A percentile compares a stretch with the other conserved stretches of the same genome.
phyloP scores from a whole-genome alignment of 768 basidiomycete genomes.

The Calvatia gigantea region DNA sequence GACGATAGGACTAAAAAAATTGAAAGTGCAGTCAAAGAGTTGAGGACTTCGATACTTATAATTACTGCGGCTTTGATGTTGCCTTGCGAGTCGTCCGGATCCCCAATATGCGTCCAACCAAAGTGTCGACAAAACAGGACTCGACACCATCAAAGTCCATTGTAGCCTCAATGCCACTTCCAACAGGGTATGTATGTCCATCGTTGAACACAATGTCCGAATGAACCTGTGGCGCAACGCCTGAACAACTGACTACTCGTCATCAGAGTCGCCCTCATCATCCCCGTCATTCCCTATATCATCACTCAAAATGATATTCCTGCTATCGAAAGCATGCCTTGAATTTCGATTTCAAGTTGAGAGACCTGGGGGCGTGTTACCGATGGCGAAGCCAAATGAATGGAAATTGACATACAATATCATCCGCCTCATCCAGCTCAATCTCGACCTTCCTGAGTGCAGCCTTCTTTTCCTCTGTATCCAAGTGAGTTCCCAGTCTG shows the following conservation, averaged over 20 bases:
- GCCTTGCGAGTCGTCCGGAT: too few species aligned
- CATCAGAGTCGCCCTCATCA: background rate
- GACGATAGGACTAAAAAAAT: too few species aligned
- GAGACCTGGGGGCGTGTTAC: conserved; percentile 56
- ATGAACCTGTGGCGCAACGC: background rate
- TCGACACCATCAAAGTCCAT: too few species aligned
- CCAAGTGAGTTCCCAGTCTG: background rate
- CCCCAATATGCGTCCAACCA: too few species aligned
- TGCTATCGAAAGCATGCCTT: conserved; percentile 37
- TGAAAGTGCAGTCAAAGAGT: too few species aligned
- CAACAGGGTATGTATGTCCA: too few species aligned
- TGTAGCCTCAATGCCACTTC: too few species aligned
- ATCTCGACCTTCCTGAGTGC: conserved; percentile 78
- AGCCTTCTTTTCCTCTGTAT: conserved; percentile 78
- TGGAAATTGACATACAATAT: conserved; percentile 58
- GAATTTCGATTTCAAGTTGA: conserved; percentile 92
- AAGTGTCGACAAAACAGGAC: too few species aligned
- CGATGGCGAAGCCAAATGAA: background rate
- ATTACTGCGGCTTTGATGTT: too few species aligned
- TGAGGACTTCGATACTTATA: too few species aligned
- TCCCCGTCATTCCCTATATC: background rate
- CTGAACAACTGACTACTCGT: background rate
- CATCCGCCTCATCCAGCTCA: conserved; percentile 92
- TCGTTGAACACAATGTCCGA: background rate
- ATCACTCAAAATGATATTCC: background rate